Base-by-base conservation (phyloP, 768 basidiomycete species). In the Boletellus ananiceps region DNA sequence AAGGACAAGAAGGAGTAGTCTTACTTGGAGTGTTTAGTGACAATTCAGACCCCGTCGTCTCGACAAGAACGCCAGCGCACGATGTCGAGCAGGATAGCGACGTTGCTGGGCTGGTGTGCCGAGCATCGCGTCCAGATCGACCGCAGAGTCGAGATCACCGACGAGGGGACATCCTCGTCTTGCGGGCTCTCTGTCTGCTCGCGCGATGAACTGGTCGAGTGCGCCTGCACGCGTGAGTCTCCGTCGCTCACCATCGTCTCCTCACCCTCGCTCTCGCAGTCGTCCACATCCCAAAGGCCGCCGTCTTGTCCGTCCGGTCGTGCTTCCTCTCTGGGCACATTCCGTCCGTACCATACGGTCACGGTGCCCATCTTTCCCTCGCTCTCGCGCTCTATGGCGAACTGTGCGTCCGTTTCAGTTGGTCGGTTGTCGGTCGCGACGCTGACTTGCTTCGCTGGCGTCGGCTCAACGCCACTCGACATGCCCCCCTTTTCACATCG, bases 361-460 rank as follows among this genome's bases (percentile, higher is more conserved):
- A 76, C 31, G 76, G 70, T 34, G 83, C 84, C 3, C 79, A 80
- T 41, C 72, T 87, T 31, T 73, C 78, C 32, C 74, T 88, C 5
- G 69, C 86, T 11, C 65, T 85, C 23, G 86, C 82, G 12, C 68
- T 89, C 18, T 83, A 83, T 50, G 70, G 69, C 27, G 86, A 89
- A 66, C 65, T 82, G 86, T 86, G 61, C 69, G 78, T 69, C 44
- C 47, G 40, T 18, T 44, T 29, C 6, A 40, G 32, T 40, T 40
- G 16, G 16, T 29, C 40, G n/a, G 45, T 43, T 35, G 39, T 49
- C 36, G 27, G 21, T 32, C 39, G 35, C 43, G 44, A 44, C 16
- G 25, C 34, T 63, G 43, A 54, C 50, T 23, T 25, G 21, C 41
- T 25, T 31, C 42, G 23, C 40, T 50, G 48, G 44, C 52, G 40